phyloP scores from a whole-genome alignment of 1,284 basidiomycete genomes.

The Cronartium ribicola region DNA sequence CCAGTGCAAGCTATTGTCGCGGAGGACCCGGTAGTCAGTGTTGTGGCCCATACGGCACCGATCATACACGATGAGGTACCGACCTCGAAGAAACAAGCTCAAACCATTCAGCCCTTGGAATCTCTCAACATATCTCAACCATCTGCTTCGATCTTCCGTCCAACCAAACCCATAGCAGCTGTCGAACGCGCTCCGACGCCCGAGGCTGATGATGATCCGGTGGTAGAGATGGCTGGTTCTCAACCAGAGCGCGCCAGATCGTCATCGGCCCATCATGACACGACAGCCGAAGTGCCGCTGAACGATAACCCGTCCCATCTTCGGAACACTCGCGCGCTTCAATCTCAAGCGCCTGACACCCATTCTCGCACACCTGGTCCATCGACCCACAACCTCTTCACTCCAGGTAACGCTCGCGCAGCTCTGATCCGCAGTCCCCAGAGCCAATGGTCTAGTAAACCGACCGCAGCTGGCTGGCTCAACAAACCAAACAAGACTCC shows the following conservation, averaged over 20 bases:
- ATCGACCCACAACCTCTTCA: slow-evolving; percentile 16
- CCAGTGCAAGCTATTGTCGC: too few relatives aligned
- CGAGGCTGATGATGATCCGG: slow-evolving; percentile 2
- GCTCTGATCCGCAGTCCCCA: slow-evolving; percentile 25
- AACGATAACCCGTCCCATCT: slow-evolving; percentile 36
- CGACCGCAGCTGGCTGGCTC: slow-evolving; percentile 9
- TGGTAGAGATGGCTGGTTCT: not conserved
- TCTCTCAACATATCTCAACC: not conserved
- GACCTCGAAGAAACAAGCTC: too few relatives aligned
- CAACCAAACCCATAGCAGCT: not conserved
- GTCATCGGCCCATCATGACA: slow-evolving; percentile 12
- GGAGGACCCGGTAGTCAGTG: too few relatives aligned
- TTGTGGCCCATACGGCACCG: too few relatives aligned
- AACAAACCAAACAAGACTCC: slow-evolving; percentile 38
- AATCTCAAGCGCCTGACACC: slow-evolving; percentile 11
- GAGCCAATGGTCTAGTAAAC: slow-evolving; percentile 39
- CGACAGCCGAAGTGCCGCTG: slow-evolving; percentile 30
- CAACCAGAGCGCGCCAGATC: not conserved
- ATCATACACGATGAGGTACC: too few relatives aligned
- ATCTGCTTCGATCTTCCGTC: not conserved
- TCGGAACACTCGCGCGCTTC: slow-evolving; percentile 18
- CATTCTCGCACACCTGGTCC: slow-evolving; percentile 25
- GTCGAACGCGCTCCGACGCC: not conserved
- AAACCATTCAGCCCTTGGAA: not conserved
- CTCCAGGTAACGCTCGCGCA: slow-evolving; percentile 25